phyloP scores from a whole-genome alignment of 306 rosid genomes.

The Begonia masoniana region DNA sequence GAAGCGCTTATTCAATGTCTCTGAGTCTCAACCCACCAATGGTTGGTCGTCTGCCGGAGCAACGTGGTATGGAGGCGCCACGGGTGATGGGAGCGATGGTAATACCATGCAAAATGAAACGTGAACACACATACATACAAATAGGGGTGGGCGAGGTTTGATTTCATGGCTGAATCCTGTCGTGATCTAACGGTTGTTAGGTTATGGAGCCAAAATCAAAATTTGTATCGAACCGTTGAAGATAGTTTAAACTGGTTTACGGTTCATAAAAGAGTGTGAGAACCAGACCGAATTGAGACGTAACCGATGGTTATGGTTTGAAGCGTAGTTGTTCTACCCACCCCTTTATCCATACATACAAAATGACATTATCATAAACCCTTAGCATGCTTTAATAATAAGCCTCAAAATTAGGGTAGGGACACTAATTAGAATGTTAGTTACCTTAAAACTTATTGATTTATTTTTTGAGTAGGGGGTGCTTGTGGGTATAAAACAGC shows the following conservation, averaged over 20 bases:
- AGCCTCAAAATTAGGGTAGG: too few relatives aligned
- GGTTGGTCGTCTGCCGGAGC: constrained; percentile 11
- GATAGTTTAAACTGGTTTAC: neutral
- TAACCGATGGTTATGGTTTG: too few relatives aligned
- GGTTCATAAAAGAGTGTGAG: too few relatives aligned
- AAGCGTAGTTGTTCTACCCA: too few relatives aligned
- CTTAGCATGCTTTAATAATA: too few relatives aligned
- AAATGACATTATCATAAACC: too few relatives aligned
- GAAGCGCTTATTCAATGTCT: neutral
- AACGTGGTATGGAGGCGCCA: constrained; percentile 9
- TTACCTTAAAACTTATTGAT: neutral
- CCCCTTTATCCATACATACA: too few relatives aligned
- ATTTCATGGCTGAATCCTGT: too few relatives aligned
- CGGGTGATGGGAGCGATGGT: constrained; percentile 12
- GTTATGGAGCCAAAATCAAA: too few relatives aligned
- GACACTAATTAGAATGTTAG: neutral
- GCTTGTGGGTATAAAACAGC: constrained; percentile 58
- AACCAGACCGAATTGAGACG: too few relatives aligned
- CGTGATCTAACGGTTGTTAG: too few relatives aligned
- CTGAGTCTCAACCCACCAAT: neutral
- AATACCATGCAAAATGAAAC: neutral
- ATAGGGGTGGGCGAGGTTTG: too few relatives aligned
- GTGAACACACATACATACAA: neutral
- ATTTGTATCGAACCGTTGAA: neutral
- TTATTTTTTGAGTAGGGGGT: constrained; percentile 4